Conservation (phyloP, 495 filamentous ascomycete genomes). For the Neurospora pannonica region DNA sequence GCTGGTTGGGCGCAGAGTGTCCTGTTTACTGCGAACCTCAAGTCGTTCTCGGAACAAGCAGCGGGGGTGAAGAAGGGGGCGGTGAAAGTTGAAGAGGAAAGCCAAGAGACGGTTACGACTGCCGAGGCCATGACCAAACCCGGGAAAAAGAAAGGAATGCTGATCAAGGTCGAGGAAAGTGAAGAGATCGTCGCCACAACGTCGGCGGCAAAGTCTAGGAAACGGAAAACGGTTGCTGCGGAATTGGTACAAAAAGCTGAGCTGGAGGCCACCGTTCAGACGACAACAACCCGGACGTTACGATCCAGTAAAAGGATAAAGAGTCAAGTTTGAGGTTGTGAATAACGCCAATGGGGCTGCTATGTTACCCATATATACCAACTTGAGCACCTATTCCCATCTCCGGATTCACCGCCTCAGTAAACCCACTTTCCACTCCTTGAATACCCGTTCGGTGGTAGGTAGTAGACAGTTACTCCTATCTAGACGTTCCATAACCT, state of each 20-base stretch:
- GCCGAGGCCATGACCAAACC: slow-evolving; percentile 6
- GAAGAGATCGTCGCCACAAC: background rate
- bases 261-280: slow-evolving; percentile 8
- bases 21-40: slow-evolving; percentile 88
- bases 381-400: background rate
- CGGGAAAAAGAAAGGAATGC: background rate
- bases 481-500: slow-evolving; percentile 33
- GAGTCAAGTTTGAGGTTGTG: background rate
- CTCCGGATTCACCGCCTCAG: slow-evolving; percentile 33
- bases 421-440: slow-evolving; percentile 59
- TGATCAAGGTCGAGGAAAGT: slow-evolving; percentile 3
- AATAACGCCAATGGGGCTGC: background rate
- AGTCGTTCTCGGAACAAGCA: slow-evolving; percentile 64
- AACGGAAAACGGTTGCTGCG: slow-evolving; percentile 7
- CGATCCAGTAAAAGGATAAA: slow-evolving; percentile 17
- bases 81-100: slow-evolving; percentile 12
- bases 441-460: slow-evolving; percentile 42
- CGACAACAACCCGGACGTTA: slow-evolving; percentile 5
- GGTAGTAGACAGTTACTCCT: slow-evolving; percentile 49
- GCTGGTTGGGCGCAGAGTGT: slow-evolving; percentile 98
- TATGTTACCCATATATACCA: background rate
- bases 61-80: slow-evolving; percentile 27
- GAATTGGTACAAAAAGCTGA: background rate
- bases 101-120: slow-evolving; percentile 9
- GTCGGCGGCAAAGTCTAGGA: background rate